Base-by-base conservation (phyloP, 371 early-diverging fungal genomes). In the Mortierella sp. region DNA sequence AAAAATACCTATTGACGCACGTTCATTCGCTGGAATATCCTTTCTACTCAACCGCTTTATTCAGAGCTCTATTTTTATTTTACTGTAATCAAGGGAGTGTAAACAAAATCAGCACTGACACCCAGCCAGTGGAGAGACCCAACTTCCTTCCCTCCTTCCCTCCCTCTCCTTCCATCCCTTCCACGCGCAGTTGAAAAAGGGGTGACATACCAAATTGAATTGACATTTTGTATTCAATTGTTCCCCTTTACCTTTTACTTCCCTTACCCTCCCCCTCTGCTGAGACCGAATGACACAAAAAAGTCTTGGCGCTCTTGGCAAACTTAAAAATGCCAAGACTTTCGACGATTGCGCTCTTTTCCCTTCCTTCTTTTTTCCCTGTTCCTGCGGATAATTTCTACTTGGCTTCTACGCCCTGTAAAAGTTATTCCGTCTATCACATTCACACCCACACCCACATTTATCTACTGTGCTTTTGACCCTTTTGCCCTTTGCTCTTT, bases 271-370 rank as follows among this genome's bases (percentile, higher is more conserved):
- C 66, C 14, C 26, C 43, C 44, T 39, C 31, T 47, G 43, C 39
- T 52, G 40, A 44, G 50, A 39, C 63, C 67, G 72, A 68, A 67
- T 47, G 65, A 72, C 66, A 68, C 19, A 73, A 39, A 70, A 64
- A 66, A 47, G 47, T 47, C 67, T 66, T 66, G 67, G 43, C 47
- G 31, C 19, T 78, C 79, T 78, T 78, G 79, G 77, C 77, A 72
- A 76, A 76, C 70, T 55, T 45, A 71, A 68, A 68, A 71, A 71
- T 66, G 79, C 79, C 79, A 78, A 78, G 79, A 73, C 73, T 78
- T 78, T 78, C 73, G 70, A 55, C 44, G 73, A 67, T 73, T 70
- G 44, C 53, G 40, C 50, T 64, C 65, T 40, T 37, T 26, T 64
- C 47, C 47, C 24, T 39, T 37, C n/a, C 22, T 48, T 40, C 53